Base-by-base conservation (phyloP, 192 early-diverging fungal species). In the Coemansia sp. region DNA sequence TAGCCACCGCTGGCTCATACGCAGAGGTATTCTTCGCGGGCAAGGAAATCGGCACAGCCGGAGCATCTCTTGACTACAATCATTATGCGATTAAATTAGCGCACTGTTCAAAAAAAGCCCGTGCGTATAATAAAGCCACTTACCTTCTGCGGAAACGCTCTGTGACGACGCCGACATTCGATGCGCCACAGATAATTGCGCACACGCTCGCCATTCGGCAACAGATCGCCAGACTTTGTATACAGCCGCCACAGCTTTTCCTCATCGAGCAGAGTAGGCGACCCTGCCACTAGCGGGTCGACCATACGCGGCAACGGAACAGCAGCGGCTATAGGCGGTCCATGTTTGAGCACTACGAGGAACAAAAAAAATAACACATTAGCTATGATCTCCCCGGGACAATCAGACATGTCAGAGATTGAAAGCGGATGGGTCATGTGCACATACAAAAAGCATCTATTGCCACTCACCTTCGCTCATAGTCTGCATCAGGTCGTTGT, bases 131-230 rank as follows among this genome's bases (percentile, higher is more conserved):
- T 57, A 64, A 64, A 64, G 20, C 46, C 16, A 3, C 65, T 69
- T 74, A 64, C 72, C 47, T 47, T 41, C 44, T 27, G 38, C 15
- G 31, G 47, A 60, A 43, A 20, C 27, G 18, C 50, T 33, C 44
- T 63, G 13, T 11, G 31, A 5, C 66, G 49, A 2, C 66, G 68
- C 3, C 43, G 57, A 29, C 33, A 60, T 33, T 71, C 62, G 74
- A 84, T 84, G 47, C 81, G 81, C 81, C 81, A 84, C 20, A 84
- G 81, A 40, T 79, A 27, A 43, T 84, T 84, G 55, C 81, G 76
- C 34, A 72, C 68, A 10, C 81, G 76, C 36, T 65, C 18, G 62
- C 81, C 76, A 60, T 76, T 72, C 9, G 81, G 77, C 68, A 79
- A 18, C 44, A 79, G 31, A 24, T 52, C 24, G 27, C 73, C 77